Conservation (phyloP, 768 basidiomycete species). For the Hemileccinum rubropunctum region DNA sequence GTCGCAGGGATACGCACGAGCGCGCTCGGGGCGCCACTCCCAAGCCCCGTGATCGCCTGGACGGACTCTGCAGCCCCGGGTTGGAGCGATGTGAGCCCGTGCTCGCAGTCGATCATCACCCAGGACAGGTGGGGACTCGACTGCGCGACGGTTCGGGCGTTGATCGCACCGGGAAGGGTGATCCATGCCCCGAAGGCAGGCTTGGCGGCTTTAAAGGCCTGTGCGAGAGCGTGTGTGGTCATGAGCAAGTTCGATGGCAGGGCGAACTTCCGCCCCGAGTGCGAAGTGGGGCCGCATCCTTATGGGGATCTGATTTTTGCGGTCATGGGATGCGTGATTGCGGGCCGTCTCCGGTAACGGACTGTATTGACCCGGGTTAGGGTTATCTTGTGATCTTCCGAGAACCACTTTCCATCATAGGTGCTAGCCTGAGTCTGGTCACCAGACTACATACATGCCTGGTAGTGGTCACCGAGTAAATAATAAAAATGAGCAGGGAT, state of each 20-base stretch:
- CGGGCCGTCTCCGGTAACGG: too few species aligned
- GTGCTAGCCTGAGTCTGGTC: too few species aligned
- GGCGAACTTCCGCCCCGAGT: too few species aligned
- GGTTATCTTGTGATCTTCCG: too few species aligned
- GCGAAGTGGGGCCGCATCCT: too few species aligned
- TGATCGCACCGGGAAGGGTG: constrained; percentile 55
- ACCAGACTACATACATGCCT: too few species aligned
- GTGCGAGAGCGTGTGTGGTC: constrained; percentile 53
- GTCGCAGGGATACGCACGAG: constrained; percentile 66
- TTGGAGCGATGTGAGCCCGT: constrained; percentile 54
- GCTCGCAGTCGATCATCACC: constrained; percentile 69
- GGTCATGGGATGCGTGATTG: too few species aligned
- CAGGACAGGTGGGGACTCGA: constrained; percentile 57
- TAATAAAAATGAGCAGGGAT: too few species aligned
- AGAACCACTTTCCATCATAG: too few species aligned
- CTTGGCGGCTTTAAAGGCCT: constrained; percentile 50
- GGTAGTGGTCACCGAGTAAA: too few species aligned
- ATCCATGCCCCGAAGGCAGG: constrained; percentile 70
- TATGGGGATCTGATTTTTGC: too few species aligned
- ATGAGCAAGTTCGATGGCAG: constrained; percentile 25
- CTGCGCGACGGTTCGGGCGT: constrained; percentile 57
- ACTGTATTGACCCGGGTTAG: too few species aligned
- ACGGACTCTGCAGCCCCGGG: constrained; percentile 57
- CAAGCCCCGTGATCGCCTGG: constrained; percentile 49
- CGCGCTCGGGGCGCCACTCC: constrained; percentile 45